These are phyloP conservation scores for Cladorrhinum sp. DNA, from an alignment of 2,329 filamentous ascomycete species.

Conservation along the genomic window DNA sequence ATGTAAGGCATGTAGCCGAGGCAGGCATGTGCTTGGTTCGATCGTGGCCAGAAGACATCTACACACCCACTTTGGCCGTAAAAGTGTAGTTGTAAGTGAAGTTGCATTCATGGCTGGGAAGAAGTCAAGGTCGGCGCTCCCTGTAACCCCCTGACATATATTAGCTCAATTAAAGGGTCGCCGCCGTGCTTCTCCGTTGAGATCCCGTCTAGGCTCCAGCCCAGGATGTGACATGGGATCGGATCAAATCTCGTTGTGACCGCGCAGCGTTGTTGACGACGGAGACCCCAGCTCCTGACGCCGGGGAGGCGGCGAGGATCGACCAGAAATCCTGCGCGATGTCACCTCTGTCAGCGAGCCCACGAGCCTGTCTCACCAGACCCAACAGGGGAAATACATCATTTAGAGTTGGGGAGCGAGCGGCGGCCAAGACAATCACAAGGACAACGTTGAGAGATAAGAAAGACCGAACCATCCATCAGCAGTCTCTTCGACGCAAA, in stretches of 20 bases:
- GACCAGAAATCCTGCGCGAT: constrained; percentile 21
- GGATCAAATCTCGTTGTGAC: constrained; percentile 18
- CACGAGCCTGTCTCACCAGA: constrained; percentile 22
- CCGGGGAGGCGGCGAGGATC: constrained; percentile 11
- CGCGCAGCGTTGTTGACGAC: background rate
- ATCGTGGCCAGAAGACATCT: too few relatives aligned
- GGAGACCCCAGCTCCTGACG: background rate
- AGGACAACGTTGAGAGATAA: background rate
- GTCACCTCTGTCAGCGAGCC: constrained; percentile 18
- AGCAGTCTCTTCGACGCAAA: background rate
- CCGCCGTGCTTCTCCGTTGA: constrained; percentile 3
- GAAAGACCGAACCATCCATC: background rate
- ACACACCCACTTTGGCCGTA: too few relatives aligned
- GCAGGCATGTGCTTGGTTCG: background rate
- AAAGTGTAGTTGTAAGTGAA: background rate
- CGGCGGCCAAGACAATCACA: background rate
- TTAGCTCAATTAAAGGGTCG: constrained; percentile 26
- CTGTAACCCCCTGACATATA: constrained; percentile 24
- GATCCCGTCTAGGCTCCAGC: constrained; percentile 9
- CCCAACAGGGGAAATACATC: constrained; percentile 14
- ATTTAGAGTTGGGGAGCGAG: constrained; percentile 5
- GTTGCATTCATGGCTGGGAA: background rate
- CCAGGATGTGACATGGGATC: constrained; percentile 25
- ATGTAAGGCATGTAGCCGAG: too few relatives aligned
- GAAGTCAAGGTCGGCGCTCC: background rate